Evolutionary conservation across 2,329 filamentous ascomycete genomes (phyloP).

Genomic region (Alternaria sp.): DNA sequence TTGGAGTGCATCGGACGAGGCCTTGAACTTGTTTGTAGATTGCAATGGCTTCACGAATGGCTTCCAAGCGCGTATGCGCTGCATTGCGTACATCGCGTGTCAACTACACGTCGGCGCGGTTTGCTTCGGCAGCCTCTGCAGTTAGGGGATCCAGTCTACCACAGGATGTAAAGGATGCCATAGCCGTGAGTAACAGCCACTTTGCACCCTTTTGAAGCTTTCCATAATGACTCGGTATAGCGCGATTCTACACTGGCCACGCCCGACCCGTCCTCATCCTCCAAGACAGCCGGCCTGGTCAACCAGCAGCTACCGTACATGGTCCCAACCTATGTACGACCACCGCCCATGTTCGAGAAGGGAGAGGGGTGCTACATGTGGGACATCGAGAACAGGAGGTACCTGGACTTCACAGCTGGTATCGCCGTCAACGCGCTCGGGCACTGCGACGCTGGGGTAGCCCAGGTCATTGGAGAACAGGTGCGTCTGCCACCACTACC

Average conservation of each 20-base stretch:
- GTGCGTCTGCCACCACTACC: conserved; percentile 49
- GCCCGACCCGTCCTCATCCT: conserved; percentile 76
- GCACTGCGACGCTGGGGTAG: conserved; percentile 84
- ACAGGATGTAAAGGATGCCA: conserved; percentile 51
- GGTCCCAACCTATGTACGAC: conserved; percentile 94
- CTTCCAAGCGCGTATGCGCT: conserved; percentile 33
- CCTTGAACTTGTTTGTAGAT: conserved; percentile 6
- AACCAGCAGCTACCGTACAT: conserved; percentile 83
- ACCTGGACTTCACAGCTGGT: conserved; percentile 93
- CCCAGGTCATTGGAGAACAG: conserved; percentile 79
- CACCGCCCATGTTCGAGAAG: conserved; percentile 86
- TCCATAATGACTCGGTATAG: conserved; percentile 30
- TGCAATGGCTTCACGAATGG: conserved; percentile 45
- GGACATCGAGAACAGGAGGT: conserved; percentile 87
- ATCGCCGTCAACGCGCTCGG: conserved; percentile 95
- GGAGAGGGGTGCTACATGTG: conserved; percentile 88
- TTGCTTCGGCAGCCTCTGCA: conserved; percentile 52
- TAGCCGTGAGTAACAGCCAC: conserved; percentile 43
- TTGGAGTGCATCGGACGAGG: conserved; percentile 17
- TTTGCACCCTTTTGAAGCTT: not conserved
- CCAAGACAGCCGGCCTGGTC: conserved; percentile 77
- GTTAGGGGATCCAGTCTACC: conserved; percentile 52
- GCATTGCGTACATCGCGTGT: conserved; percentile 38
- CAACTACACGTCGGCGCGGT: conserved; percentile 37
- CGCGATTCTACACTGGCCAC: conserved; percentile 62